Evolutionary conservation across 2,329 filamentous ascomycete genomes (phyloP).

Genomic region (Penicillium sp.): DNA sequence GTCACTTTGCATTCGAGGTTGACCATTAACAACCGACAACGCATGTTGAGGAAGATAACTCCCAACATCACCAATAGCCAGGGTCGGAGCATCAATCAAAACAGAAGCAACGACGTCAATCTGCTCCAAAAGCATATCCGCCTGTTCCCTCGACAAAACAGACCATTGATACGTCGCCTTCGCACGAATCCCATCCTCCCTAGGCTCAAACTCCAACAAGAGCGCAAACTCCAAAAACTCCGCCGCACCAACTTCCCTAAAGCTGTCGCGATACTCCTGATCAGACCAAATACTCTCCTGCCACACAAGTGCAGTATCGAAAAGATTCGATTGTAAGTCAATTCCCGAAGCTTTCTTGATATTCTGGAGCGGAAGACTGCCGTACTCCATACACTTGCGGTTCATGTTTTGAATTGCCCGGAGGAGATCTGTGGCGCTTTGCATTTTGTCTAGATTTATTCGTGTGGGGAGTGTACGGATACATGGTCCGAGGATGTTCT

Average conservation of each 20-base stretch:
- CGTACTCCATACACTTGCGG: conserved; percentile 68
- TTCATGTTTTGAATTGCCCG: conserved; percentile 69
- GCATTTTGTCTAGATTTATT: conserved; percentile 61
- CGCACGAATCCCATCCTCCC: conserved; percentile 51
- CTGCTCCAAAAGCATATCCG: conserved; percentile 65
- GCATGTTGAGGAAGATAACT: conserved; percentile 37
- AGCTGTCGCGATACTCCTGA: conserved; percentile 42
- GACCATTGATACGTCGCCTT: conserved; percentile 62
- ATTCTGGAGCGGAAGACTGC: conserved; percentile 67
- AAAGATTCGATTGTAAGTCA: conserved; percentile 63
- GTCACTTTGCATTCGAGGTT: conserved; percentile 42
- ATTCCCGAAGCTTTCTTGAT: conserved; percentile 68
- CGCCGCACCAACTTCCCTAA: conserved; percentile 64
- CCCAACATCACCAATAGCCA: conserved; percentile 41
- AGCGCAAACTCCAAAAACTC: conserved; percentile 80
- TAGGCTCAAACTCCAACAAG: conserved; percentile 77
- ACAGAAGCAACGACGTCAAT: conserved; percentile 60
- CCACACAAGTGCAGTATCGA: conserved; percentile 82
- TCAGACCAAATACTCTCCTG: conserved; percentile 69
- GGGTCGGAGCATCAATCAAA: conserved; percentile 49
- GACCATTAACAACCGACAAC: conserved; percentile 59
- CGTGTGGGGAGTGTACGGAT: conserved; percentile 77
- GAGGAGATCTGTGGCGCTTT: conserved; percentile 66
- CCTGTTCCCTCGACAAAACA: conserved; percentile 62
- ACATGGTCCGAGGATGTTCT: conserved; percentile 78